A percentile compares a stretch with the other conserved stretches of the same genome.
Evolutionary conservation across 768 basidiomycete genomes (phyloP).

Genomic region (Tricholoma bakamatsutake): DNA sequence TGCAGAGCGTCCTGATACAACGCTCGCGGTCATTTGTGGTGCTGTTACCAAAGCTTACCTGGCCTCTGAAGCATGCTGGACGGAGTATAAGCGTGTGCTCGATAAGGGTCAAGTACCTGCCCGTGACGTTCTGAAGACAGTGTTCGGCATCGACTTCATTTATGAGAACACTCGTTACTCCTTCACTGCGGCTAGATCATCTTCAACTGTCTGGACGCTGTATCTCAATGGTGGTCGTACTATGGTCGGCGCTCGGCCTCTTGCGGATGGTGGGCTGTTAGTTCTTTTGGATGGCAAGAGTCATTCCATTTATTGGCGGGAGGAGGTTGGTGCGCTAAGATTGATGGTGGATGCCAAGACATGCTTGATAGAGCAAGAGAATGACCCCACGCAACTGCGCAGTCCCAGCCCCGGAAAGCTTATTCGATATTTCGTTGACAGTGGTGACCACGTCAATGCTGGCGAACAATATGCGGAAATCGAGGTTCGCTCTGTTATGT

Average conservation of each 20-base stretch:
- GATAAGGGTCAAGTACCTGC: slow-evolving; percentile 98
- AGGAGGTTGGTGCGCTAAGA: slow-evolving; percentile 91
- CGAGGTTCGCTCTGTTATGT: slow-evolving; percentile 50
- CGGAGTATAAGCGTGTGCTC: slow-evolving; percentile 90
- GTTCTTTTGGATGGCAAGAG: slow-evolving; percentile 89
- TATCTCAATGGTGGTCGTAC: slow-evolving; percentile 95
- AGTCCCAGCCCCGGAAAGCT: slow-evolving; percentile 97
- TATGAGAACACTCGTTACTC: slow-evolving; percentile 94
- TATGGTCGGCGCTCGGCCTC: slow-evolving; percentile 83
- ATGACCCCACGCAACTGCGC: slow-evolving; percentile 95
- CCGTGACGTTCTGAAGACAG: slow-evolving; percentile 91
- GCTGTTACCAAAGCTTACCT: slow-evolving; percentile 94
- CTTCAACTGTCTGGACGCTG: slow-evolving; percentile 84
- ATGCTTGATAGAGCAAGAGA: slow-evolving; percentile 98
- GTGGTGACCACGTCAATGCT: slow-evolving; percentile 94
- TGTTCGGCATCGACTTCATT: slow-evolving; percentile 95
- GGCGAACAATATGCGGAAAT: slow-evolving; percentile 98
- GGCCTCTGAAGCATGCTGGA: slow-evolving; percentile 82
- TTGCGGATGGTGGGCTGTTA: slow-evolving; percentile 93
- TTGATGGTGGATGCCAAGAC: slow-evolving; percentile 97
- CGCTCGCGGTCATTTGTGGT: slow-evolving; percentile 92
- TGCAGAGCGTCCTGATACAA: slow-evolving; percentile 91
- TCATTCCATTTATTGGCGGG: slow-evolving; percentile 97
- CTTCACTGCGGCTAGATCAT: slow-evolving; percentile 91
- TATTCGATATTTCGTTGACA: slow-evolving; percentile 90